Evolutionary conservation across 1,284 basidiomycete species (phyloP), one percentile per base, ranked within the genome.

Genomic region (Malassezia vespertilionis): DNA sequence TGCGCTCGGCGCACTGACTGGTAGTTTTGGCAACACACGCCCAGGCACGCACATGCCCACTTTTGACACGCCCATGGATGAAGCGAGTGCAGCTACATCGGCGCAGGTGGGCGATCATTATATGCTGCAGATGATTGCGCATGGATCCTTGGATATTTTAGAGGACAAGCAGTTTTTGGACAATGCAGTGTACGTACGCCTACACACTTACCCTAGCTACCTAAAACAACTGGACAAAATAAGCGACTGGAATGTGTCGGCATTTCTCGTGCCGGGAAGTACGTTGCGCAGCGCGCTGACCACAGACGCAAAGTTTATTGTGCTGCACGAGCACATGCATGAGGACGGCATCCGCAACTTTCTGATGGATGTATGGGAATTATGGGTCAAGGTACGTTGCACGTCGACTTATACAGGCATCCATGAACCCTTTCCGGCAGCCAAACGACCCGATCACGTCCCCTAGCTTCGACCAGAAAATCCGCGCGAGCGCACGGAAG

Each of bases 271-370:
- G 15, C 63, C 65, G 4, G 60, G 57, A 22, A 62, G 63, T 69
- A 50, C 37, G 65, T 64, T 1, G 5, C 21, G 3, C n/a, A 15
- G 9, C n/a, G 10, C 20, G 27, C 30, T 40, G 7, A 40, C 33
- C n/a, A 3, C 45, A 66, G 64, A 65, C 41, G 44, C 65, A 27
- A 69, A 67, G 40, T 59, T 69, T 40, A 47, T 68, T 18, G 53
- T 69, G 5, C 57, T 69, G 3, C 66, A 69, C 47, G 65, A 69
- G 38, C 65, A 67, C 52, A 65, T 58, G 44, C 61, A 65, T 39
- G 66, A 69, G 49, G 66, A 69, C 12, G 66, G 66, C 0, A 69
- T 69, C 33, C 54, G 63, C 10, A 62, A 59, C 42, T 69, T 68
- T 45, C 60, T 69, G 40, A 51, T 63, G 35, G 66, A 69, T n/a